phyloP scores from a whole-genome alignment of 73 alveolate genomes.

The Paramecium octaurelia region DNA sequence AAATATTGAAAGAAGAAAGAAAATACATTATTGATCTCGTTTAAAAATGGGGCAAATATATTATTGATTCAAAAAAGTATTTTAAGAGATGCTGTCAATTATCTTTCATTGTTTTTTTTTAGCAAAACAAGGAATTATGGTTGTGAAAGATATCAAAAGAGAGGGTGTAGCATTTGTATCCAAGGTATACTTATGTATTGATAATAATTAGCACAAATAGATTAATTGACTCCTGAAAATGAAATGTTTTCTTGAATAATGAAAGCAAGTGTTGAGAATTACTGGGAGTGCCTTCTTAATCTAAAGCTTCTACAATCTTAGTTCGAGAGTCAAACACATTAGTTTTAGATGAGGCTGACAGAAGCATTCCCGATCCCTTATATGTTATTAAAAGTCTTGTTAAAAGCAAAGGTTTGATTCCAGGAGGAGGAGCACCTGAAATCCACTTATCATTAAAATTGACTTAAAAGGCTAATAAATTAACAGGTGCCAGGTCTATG shows the following conservation, averaged over 20 bases:
- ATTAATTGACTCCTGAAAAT: conserved; percentile 94
- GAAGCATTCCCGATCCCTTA: conserved; percentile 99
- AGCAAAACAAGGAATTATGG: conserved; percentile 98
- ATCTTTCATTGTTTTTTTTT: conserved; percentile 95
- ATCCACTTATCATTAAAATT: conserved; percentile 95
- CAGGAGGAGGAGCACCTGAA: conserved; percentile 99
- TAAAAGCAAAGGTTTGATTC: conserved; percentile 96
- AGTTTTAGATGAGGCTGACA: conserved; percentile 94
- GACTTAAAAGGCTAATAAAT: conserved; percentile 72
- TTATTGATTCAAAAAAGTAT: conserved; percentile 96
- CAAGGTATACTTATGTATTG: conserved; percentile 56
- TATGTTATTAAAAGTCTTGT: conserved; percentile 98
- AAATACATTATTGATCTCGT: conserved; percentile 89
- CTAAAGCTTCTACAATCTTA: conserved; percentile 93
- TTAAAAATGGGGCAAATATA: conserved; percentile 99
- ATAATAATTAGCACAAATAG: conserved; percentile 93
- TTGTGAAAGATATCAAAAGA: conserved; percentile 97
- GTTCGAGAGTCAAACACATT: conserved; percentile 91
- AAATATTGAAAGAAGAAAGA: conserved; percentile 98
- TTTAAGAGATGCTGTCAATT: conserved; percentile 97
- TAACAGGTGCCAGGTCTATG: conserved; percentile 65
- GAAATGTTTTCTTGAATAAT: no score
- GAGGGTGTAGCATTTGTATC: conserved; percentile 98
- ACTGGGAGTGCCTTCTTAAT: conserved; percentile 83
- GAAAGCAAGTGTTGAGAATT: no score